A percentile compares a stretch with the other conserved stretches of the same genome.
Conservation (phyloP, 2,329 filamentous ascomycete species). For the Sporothrix curviconia region DNA sequence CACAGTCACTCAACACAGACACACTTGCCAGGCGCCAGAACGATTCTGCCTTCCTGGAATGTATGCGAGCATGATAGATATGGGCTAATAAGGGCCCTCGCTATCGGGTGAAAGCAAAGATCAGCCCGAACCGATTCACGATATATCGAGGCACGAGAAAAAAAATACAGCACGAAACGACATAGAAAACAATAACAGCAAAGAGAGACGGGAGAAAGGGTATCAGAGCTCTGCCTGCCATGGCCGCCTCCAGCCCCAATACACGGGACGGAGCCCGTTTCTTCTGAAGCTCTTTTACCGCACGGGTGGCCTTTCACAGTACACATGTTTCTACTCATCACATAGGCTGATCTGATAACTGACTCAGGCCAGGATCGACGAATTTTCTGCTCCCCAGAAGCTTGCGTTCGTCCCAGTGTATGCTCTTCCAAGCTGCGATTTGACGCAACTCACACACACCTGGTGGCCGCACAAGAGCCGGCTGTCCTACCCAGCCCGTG, state of each 20-base stretch:
- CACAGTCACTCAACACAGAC: no score
- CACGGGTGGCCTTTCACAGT: slow-evolving; percentile 65
- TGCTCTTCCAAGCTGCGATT: slow-evolving; percentile 75
- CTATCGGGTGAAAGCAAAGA: not conserved
- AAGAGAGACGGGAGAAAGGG: no score
- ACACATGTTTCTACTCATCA: slow-evolving; percentile 25
- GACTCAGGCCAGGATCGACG: slow-evolving; percentile 58
- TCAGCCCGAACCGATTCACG: no score
- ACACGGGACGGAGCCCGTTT: slow-evolving; percentile 60
- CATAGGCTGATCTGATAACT: not conserved
- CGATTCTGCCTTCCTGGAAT: slow-evolving; percentile 10
- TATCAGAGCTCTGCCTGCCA: not conserved
- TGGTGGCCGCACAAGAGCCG: slow-evolving; percentile 51
- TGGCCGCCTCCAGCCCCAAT: slow-evolving; percentile 22
- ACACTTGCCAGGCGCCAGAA: no score
- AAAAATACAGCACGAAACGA: no score
- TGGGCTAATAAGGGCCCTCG: not conserved
- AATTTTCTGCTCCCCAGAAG: slow-evolving; percentile 57
- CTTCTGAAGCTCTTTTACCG: slow-evolving; percentile 81
- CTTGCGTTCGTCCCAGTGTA: slow-evolving; percentile 71
- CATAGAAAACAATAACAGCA: not conserved
- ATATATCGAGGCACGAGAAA: no score
- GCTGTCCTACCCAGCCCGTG: slow-evolving; percentile 63
- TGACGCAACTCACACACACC: slow-evolving; percentile 72
- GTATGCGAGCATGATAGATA: not conserved